Evolutionary conservation across 2,329 filamentous ascomycete species (phyloP).

Genomic region (Sporothrix dimorphospora): DNA sequence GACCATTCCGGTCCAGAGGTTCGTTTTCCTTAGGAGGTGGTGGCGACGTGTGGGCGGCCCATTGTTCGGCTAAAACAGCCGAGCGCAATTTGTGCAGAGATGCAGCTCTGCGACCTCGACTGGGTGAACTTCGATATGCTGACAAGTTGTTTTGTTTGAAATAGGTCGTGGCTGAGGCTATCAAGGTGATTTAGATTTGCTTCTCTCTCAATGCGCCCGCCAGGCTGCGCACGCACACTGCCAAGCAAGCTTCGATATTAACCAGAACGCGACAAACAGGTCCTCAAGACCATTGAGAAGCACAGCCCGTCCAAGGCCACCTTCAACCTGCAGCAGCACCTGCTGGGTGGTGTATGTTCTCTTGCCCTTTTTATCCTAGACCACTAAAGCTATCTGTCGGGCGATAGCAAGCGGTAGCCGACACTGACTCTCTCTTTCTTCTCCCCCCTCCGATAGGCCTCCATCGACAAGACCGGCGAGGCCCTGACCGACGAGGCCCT

Average conservation of each 20-base stretch:
- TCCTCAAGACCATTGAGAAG: conserved; percentile 78
- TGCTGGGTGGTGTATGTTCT: conserved; percentile 82
- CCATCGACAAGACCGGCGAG: conserved; percentile 78
- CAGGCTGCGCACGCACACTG: neutral
- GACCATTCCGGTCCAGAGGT: conserved; percentile 89
- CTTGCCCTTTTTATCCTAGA: conserved; percentile 30
- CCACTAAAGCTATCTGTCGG: neutral
- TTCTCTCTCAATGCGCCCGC: neutral
- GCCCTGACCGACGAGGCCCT: conserved; percentile 85
- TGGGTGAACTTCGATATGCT: conserved; percentile 22
- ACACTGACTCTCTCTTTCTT: neutral
- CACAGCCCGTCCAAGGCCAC: conserved; percentile 68
- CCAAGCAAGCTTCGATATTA: neutral
- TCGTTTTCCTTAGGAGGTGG: conserved; percentile 39
- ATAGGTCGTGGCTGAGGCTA: conserved; percentile 78
- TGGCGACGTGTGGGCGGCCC: neutral
- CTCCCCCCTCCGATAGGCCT: conserved; percentile 60
- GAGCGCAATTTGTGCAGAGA: neutral
- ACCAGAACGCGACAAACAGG: conserved; percentile 49
- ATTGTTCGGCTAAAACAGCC: neutral
- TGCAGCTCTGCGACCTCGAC: neutral
- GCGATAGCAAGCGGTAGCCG: neutral
- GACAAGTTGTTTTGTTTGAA: neutral
- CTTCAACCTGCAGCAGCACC: conserved; percentile 88
- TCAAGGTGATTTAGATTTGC: conserved; percentile 64